These are phyloP conservation scores for Dalbergia cochinchinensis DNA, from an alignment of 306 rosid genomes.

Conservation along the genomic window DNA sequence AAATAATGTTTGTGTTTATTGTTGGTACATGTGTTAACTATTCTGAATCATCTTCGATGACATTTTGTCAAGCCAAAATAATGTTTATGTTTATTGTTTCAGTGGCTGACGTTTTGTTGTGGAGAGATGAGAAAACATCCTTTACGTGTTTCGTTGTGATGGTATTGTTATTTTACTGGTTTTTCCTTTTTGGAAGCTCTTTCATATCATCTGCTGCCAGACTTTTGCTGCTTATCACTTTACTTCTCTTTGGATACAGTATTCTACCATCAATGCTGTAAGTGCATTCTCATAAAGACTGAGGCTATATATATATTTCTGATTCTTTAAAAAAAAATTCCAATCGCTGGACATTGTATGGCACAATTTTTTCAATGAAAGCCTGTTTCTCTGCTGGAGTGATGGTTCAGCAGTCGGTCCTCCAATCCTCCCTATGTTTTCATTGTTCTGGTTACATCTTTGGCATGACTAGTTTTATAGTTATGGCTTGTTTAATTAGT, in stretches of 20 bases:
- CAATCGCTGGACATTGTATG: slow-evolving; percentile 4
- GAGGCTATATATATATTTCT: slow-evolving; percentile 33
- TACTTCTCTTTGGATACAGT: slow-evolving; percentile 67
- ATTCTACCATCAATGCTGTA: slow-evolving; percentile 68
- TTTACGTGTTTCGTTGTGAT: slow-evolving; percentile 68
- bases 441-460: slow-evolving; percentile 15
- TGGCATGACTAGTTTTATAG: slow-evolving; percentile 22
- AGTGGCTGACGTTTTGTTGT: slow-evolving; percentile 87
- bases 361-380: slow-evolving; percentile 9
- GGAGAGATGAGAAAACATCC: slow-evolving; percentile 90
- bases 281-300: slow-evolving; percentile 48
- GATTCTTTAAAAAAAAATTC: slow-evolving; percentile 8
- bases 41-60: slow-evolving; percentile 9
- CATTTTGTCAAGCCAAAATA: slow-evolving; percentile 44
- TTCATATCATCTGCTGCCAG: slow-evolving; percentile 65
- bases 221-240: slow-evolving; percentile 61
- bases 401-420: slow-evolving; percentile 11
- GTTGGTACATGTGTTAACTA: slow-evolving; percentile 32
- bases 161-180: slow-evolving; percentile 76
- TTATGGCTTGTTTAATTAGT: slow-evolving; percentile 26
- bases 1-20: slow-evolving; percentile 54
- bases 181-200: slow-evolving; percentile 76
- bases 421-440: slow-evolving; percentile 19
- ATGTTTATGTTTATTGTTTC: slow-evolving; percentile 58
- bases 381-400: slow-evolving; percentile 3